Base-by-base conservation (phyloP, 2,329 filamentous ascomycete genomes). In the Talaromyces sp. region DNA sequence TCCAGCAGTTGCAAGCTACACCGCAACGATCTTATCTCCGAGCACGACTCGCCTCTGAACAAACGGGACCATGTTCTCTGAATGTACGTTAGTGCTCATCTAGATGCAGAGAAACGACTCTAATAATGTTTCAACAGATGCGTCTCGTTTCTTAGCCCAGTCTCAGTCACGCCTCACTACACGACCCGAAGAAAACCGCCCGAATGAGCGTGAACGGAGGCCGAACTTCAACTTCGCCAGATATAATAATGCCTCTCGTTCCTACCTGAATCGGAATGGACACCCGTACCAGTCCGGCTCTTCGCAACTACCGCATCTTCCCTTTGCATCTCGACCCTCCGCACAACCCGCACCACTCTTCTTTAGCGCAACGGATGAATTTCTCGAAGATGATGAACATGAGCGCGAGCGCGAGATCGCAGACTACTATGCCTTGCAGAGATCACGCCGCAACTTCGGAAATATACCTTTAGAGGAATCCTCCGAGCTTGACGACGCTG, bases 91-190 rank as follows among this genome's bases (percentile, higher is more conserved):
- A 54, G 46, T 58, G n/a, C 23, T n/a, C 8, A 5, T 9, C 46
- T 46, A 35, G 16, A n/a, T 33, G 9, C 44, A 33, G 4, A 31
- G 7, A 31, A 28, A 9, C 3, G 16, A 33, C 11, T 5, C 60
- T 64, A 28, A 64, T 64, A 28, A 64, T 39, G 12, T 5, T 16
- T 31, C 39, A 5, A 9, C 12, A 97, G 95, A 98, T 88, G 95
- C 95, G 72, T 98, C 93, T 69, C 89, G 89, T 70, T 99, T 99
- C 76, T 87, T 99, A 71, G 91, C 93, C 65, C 95, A 98, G 85
- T 97, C 93, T 68, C 93, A 96, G 82, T 96, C 93, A 65, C 89
- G 92, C 66, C 82, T 98, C 71, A 91, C 89, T 68, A 87, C 92
- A 78, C 85, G 89, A 74, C 77, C 84, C 64, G 86, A 86, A 62